phyloP scores from a whole-genome alignment of 495 filamentous ascomycete genomes.

The Xylaria bambusicola region DNA sequence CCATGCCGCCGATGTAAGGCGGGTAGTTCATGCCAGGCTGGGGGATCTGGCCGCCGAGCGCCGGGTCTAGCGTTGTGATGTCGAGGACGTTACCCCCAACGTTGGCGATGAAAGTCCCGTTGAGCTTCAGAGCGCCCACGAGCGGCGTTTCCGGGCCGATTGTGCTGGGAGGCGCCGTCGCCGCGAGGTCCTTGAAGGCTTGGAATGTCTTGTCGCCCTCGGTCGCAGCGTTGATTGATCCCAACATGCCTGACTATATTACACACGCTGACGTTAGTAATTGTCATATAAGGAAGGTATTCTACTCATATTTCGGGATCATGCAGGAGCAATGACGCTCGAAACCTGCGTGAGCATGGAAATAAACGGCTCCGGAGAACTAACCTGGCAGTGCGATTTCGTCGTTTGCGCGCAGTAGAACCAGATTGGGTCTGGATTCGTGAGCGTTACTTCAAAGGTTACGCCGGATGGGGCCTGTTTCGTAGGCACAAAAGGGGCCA shows the following conservation, averaged over 20 bases:
- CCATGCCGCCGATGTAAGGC: slow-evolving; percentile 33
- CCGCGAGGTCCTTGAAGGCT: slow-evolving; percentile 39
- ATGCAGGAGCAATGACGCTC: too few relatives aligned
- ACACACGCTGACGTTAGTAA: too few relatives aligned
- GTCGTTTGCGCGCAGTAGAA: slow-evolving; percentile 58
- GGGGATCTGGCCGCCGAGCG: slow-evolving; percentile 24
- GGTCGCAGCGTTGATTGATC: slow-evolving; percentile 41
- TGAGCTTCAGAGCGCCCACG: slow-evolving; percentile 38
- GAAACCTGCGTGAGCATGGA: too few relatives aligned
- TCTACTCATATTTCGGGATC: too few relatives aligned
- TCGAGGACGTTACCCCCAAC: slow-evolving; percentile 34
- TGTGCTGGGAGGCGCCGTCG: slow-evolving; percentile 37
- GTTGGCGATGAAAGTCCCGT: slow-evolving; percentile 32
- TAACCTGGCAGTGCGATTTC: slow-evolving; percentile 48
- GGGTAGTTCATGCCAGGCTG: slow-evolving; percentile 25
- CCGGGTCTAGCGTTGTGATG: slow-evolving; percentile 19
- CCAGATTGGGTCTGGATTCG: slow-evolving; percentile 55
- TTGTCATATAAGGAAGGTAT: too few relatives aligned
- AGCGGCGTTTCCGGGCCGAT: slow-evolving; percentile 40
- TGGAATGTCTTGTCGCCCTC: slow-evolving; percentile 39
- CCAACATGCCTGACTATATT: slow-evolving; percentile 47
- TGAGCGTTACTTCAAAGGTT: slow-evolving; percentile 48
- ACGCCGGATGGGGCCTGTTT: slow-evolving; percentile 31
- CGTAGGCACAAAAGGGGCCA: slow-evolving; percentile 49
- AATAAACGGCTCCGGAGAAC: too few relatives aligned